Conservation (phyloP, 192 early-diverging fungal species). For the Martensiomyces pterosporus region DNA sequence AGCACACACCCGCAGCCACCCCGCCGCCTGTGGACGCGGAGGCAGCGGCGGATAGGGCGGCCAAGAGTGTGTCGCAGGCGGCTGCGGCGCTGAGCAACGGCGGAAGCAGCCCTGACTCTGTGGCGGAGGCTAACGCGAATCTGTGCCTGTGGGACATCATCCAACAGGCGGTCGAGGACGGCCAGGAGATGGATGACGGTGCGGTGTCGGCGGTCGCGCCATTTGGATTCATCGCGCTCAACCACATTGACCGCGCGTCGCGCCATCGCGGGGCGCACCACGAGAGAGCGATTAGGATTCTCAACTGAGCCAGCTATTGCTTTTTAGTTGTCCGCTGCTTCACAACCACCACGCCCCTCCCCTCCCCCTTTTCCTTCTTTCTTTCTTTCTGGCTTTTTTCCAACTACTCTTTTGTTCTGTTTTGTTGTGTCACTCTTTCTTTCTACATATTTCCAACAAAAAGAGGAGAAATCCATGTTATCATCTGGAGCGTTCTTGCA, state of each 20-base stretch:
- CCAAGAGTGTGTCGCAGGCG: no score
- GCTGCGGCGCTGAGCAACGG: background rate
- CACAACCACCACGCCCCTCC: background rate
- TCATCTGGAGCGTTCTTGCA: no score
- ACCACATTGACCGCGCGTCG: conserved; percentile 36
- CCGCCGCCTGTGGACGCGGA: conserved; percentile 5
- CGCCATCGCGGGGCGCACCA: conserved; percentile 28
- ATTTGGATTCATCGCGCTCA: conserved; percentile 21
- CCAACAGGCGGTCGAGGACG: conserved; percentile 8
- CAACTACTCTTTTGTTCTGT: background rate
- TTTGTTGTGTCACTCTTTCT: no score
- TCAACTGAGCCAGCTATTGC: conserved; percentile 13
- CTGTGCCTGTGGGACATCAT: conserved; percentile 33
- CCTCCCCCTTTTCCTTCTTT: background rate
- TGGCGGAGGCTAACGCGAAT: background rate
- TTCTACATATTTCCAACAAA: no score
- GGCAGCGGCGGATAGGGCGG: no score
- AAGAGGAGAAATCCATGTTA: no score
- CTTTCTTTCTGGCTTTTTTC: background rate
- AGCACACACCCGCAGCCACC: conserved; percentile 8
- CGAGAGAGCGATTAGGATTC: conserved; percentile 32
- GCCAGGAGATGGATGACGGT: conserved; percentile 1
- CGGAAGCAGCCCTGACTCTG: background rate
- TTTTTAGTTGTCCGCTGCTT: background rate
- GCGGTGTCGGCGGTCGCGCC: background rate